Evolutionary conservation across 768 basidiomycete species (phyloP), one percentile per base, ranked within the genome.

Genomic region (Phylloporus sp.): DNA sequence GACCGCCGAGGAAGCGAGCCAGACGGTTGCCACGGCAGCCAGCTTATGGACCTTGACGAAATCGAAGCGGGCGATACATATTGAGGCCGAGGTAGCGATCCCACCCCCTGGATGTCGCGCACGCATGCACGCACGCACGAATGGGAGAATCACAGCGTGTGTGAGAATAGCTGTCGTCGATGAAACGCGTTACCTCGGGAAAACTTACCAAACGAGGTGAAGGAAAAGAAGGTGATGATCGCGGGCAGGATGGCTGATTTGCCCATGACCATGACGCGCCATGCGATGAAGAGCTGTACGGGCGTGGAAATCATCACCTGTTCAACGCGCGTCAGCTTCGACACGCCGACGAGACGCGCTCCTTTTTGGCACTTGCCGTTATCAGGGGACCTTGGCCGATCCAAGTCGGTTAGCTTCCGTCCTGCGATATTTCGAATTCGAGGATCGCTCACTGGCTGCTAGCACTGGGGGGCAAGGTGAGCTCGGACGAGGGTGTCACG

Each of bases 201-300:
- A n/a, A 13, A 44, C 56, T 24, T 18, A 55, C 57, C 6, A 13
- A 58, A 49, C 5, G 57, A 38, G 1, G 32, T 13, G 5, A 52
- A 8, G 4, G 56, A 44, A 4, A 58, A 26, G 14, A 48, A 21
- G 34, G n/a, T 6, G 31, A 73, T 65, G 24, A 67, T 32, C 10
- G 29, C 36, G 18, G 64, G 64, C 9, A 65, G 35, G 18, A 57
- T 41, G 4, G 29, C 51, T 42, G 64, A 69, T 34, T 48, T 54
- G 6, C 64, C 68, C 40, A 73, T 52, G 11, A 71, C 54, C 21
- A 62, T 67, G 17, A 73, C 67, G 18, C 71, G 61, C 69, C 70
- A 72, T 6, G 73, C 72, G 37, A 75, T 76, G 54, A 78, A 79
- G 5, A 71, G 48, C 42, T 78, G 76, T 5, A 76, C 75, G 9